These are phyloP conservation scores for Wickerhamomyces strasburgensis DNA, from an alignment of 805 yeast species.

Conservation along the genomic window DNA sequence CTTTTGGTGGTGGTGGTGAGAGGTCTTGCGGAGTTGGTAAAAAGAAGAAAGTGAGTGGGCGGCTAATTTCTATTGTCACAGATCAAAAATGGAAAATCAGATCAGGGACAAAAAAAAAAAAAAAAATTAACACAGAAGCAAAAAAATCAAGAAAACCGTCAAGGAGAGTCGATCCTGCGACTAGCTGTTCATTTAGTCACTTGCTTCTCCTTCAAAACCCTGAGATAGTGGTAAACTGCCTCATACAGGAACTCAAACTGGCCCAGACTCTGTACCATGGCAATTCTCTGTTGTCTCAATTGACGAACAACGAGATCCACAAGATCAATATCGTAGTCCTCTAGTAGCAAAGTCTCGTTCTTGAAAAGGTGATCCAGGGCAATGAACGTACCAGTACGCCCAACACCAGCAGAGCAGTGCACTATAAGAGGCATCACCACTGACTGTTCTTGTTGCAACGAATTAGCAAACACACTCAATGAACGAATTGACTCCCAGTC, in stretches of 20 bases:
- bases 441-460: constrained; percentile 17
- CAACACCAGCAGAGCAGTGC: constrained; percentile 97
- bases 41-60: not conserved
- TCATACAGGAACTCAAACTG: constrained; percentile 45
- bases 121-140: not conserved
- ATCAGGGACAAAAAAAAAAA: not conserved
- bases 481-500: constrained; percentile 30
- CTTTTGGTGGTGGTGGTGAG: not conserved
- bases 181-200: no score
- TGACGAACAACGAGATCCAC: constrained; percentile 34
- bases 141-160: not conserved
- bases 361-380: constrained; percentile 50
- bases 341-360: constrained; percentile 1
- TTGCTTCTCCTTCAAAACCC: no score
- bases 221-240: constrained; percentile 15
- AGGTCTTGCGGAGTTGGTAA: not conserved
- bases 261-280: constrained; percentile 45
- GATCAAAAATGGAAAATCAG: no score
- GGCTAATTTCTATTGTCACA: not conserved
- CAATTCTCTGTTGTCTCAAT: constrained; percentile 41
- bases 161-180: no score
- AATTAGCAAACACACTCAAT: constrained; percentile 27
- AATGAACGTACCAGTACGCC: constrained; percentile 87
- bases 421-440: constrained; percentile 52
- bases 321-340: constrained; percentile 27